phyloP scores from a whole-genome alignment of 306 rosid species.

The Herpetospermum pedunculosum region DNA sequence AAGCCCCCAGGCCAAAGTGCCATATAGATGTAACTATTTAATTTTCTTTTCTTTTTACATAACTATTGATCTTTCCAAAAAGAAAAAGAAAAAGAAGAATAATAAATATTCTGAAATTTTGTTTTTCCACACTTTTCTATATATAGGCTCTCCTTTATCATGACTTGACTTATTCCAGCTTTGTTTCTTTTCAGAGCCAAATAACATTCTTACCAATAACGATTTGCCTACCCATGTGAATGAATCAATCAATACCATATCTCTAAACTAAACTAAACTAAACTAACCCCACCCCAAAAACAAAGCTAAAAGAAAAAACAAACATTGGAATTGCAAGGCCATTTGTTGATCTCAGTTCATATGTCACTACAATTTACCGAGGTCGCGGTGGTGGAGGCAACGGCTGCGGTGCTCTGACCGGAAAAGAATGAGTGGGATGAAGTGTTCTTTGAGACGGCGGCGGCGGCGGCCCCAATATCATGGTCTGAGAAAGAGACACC shows the following conservation, averaged over 20 bases:
- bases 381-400: no score
- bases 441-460: slow-evolving; percentile 3
- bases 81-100: not conserved
- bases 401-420: not conserved
- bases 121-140: not conserved
- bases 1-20: not conserved
- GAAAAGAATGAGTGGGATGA: not conserved
- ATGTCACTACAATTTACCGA: not conserved
- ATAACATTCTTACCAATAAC: not conserved
- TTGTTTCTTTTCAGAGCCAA: not conserved
- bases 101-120: not conserved
- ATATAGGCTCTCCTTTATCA: not conserved
- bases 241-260: not conserved
- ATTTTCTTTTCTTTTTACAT: not conserved
- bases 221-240: not conserved
- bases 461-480: not conserved
- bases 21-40: no score
- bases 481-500: slow-evolving; percentile 49
- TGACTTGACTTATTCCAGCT: not conserved
- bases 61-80: not conserved
- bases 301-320: not conserved
- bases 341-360: not conserved
- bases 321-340: not conserved
- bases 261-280: not conserved
- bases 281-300: not conserved